phyloP scores from a whole-genome alignment of 345 rosid genomes.

The Zanthoxylum bungeanum region DNA sequence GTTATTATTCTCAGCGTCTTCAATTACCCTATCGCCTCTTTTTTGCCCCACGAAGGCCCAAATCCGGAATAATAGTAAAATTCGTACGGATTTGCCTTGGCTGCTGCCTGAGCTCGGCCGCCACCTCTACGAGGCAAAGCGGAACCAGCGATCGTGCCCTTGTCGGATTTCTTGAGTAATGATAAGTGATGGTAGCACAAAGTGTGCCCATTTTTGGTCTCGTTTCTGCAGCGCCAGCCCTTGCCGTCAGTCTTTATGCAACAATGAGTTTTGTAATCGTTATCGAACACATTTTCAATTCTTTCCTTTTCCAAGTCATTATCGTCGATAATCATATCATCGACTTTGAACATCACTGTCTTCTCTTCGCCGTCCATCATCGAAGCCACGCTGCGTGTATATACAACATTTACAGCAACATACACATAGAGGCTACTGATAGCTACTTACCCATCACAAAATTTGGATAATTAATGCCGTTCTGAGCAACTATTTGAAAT shows the following conservation, averaged over 20 bases:
- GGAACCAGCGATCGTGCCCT: too few relatives aligned
- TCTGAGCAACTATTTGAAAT: constrained; percentile 17
- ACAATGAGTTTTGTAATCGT: constrained; percentile 5
- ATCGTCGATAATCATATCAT: constrained; percentile 33
- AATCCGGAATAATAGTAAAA: constrained; percentile 93
- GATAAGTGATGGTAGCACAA: constrained; percentile 25
- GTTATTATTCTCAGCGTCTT: constrained; percentile 1
- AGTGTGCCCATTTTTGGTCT: constrained; percentile 21
- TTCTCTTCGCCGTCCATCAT: constrained; percentile 32
- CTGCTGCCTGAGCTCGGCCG: constrained; percentile 42
- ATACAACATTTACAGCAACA: constrained; percentile 19
- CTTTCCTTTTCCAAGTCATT: too few relatives aligned
- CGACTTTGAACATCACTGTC: constrained; percentile 25
- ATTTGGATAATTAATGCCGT: constrained; percentile 31
- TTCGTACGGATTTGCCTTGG: constrained; percentile 58
- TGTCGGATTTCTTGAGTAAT: too few relatives aligned
- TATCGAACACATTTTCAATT: too few relatives aligned
- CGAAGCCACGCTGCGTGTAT: constrained; percentile 53
- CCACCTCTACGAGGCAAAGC: too few relatives aligned
- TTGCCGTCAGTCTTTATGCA: constrained; percentile 34
- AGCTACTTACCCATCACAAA: constrained; percentile 24
- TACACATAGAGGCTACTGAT: constrained; percentile 13
- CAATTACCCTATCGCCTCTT: too few relatives aligned
- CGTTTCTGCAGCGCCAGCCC: constrained; percentile 29
- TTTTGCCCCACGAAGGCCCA: constrained; percentile 84